Evolutionary conservation across 75 land plant genomes (phyloP), one percentile per base, ranked within the genome.

Genomic region (Pinus taeda): DNA sequence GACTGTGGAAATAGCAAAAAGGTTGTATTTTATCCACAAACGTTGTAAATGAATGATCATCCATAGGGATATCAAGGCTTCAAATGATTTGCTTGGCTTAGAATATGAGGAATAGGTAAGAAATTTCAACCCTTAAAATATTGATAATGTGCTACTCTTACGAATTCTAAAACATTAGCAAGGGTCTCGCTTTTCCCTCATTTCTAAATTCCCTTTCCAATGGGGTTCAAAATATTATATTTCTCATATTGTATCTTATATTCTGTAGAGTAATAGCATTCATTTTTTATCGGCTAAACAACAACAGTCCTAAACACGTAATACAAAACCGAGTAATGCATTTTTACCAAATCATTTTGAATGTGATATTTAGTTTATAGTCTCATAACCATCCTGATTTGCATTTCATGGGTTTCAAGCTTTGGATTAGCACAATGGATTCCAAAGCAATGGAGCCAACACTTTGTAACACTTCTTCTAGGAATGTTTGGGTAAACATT

Each of bases 91-190:
- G 11, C 79, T 97, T 42, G 89, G 88, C 71, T 76, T 75, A 15
- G 94, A 97, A 77, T 97, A 85, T 83, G 97, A 97, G 64, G 95
- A 97, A 18, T 90, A 90, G 93, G 99, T 96, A 36, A 57, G 61
- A 33, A 17, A 18, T 7, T n/a, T 42, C 33, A 37, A 42, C 37
- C 18, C 42, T 42, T 67, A 17, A 67, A 67, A 67, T 37, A 8
- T 42, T 67, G 71, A 67, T 67, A 67, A 15, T 67, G 6, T 17
- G 21, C 15, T 67, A 42, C 45, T 67, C 37, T 30, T 67, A n/a
- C 3, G 20, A 1, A 37, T 18, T 36, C 21, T 37, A 42, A 37
- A 39, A 3, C 33, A 67, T 18, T 37, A 18, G 8, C 37, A 36
- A 14, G 20, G 2, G 7, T 37, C 21, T 66, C 36, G 20, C 22